phyloP scores from a whole-genome alignment of 768 basidiomycete genomes.

The Dictyophora rubrovolvata region DNA sequence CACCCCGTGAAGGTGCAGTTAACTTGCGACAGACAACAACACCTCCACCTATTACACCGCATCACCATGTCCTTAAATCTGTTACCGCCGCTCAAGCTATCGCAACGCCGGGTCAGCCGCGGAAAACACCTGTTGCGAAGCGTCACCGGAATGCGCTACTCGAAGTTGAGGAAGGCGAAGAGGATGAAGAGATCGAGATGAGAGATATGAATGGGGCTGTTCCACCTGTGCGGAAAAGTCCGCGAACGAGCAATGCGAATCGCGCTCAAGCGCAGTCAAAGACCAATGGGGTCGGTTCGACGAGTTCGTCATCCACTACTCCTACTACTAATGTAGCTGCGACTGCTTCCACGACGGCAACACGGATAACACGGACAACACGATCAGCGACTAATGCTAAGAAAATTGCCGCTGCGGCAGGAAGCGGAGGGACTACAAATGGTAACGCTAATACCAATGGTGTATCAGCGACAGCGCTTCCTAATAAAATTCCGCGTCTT shows the following conservation, averaged over 20 bases:
- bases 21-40: conserved; percentile 21
- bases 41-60: conserved; percentile 73
- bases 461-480: conserved; percentile 11
- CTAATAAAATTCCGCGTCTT: conserved; percentile 32
- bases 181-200: conserved; percentile 44
- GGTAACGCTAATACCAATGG: conserved; percentile 19
- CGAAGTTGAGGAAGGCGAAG: conserved; percentile 55
- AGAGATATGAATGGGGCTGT: conserved; percentile 40
- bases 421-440: conserved; percentile 7
- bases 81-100: conserved; percentile 62
- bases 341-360: conserved; percentile 56
- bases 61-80: conserved; percentile 61
- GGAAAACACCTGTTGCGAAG: conserved; percentile 79
- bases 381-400: conserved; percentile 51
- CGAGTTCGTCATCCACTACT: conserved; percentile 12
- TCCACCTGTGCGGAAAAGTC: background rate
- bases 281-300: conserved; percentile 28
- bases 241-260: conserved; percentile 3
- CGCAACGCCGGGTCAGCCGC: conserved; percentile 71
- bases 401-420: conserved; percentile 7
- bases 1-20: conserved; percentile 64
- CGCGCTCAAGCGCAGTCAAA: conserved; percentile 22
- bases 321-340: conserved; percentile 12
- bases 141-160: conserved; percentile 43
- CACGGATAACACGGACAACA: conserved; percentile 64